These are phyloP conservation scores for Xylariaceae sp. DNA, from an alignment of 2,329 filamentous ascomycete genomes.

Conservation along the genomic window DNA sequence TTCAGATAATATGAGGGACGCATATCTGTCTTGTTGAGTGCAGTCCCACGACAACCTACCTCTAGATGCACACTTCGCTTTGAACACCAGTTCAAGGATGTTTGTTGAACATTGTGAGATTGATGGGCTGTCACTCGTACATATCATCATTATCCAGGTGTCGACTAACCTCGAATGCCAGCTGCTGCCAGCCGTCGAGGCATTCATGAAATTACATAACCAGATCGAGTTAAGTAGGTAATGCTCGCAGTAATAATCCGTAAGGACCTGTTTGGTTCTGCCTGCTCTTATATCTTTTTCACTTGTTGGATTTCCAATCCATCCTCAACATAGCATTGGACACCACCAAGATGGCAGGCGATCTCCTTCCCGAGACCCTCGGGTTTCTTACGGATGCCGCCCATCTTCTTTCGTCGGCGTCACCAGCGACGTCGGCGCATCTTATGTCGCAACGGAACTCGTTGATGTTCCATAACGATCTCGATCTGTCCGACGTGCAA, in stretches of 20 bases:
- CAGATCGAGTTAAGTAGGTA: not conserved
- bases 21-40: too few relatives aligned
- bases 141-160: too few relatives aligned
- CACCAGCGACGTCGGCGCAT: conserved; percentile 54
- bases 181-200: too few relatives aligned
- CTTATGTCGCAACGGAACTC: conserved; percentile 51
- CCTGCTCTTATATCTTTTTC: not conserved
- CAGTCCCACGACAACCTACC: too few relatives aligned
- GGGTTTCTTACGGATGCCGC: conserved; percentile 54
- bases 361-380: conserved; percentile 27
- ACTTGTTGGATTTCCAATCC: not conserved
- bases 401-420: conserved; percentile 47
- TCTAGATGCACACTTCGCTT: too few relatives aligned
- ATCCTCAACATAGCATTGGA: not conserved
- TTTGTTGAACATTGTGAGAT: too few relatives aligned
- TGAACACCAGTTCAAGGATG: too few relatives aligned
- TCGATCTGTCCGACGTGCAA: conserved; percentile 43
- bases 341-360: conserved; percentile 19
- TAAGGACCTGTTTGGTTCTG: not conserved
- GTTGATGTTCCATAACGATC: conserved; percentile 44
- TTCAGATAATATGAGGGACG: too few relatives aligned
- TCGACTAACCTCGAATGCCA: too few relatives aligned
- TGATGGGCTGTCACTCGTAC: too few relatives aligned
- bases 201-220: too few relatives aligned
- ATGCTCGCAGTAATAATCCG: not conserved